Base-by-base conservation (phyloP, 2,329 filamentous ascomycete genomes). In the Colletotrichum sidae region DNA sequence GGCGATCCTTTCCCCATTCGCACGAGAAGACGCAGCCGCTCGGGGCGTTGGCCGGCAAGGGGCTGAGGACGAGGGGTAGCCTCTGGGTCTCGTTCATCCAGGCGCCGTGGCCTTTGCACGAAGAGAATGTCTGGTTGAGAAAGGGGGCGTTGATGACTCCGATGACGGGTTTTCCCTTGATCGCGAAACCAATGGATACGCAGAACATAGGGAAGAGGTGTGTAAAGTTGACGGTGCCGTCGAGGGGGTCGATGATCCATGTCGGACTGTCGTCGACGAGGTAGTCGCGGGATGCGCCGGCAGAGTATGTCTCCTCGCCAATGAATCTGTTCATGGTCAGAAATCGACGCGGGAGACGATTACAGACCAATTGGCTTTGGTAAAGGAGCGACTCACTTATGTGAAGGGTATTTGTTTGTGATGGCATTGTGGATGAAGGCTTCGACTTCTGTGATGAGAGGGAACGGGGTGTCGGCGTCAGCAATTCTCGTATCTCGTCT, bases 191-290 rank as follows among this genome's bases (percentile, higher is more conserved):
- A 71, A 94, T 93, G 41, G 89, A 92, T 47, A 94, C 89, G 76
- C 92, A 94, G 78, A 92, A 93, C 88, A 93, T 92, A 64, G 90
- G 90, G 73, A 92, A 93, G 6, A 92, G 83, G 75, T 94, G 92
- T 37, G 91, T 92, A 78, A 91, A 94, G 80, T 94, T 94, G 65
- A 94, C 90, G 3, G 92, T 94, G 80, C 90, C 91, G 72, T 94
- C 91, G 35, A 94, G 83, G 9, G 92, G 91, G 76, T 94, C 92
- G 45, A 94, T 84, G 71, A 89, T 88, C 92, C 91, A 94, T 38
- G 91, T 93, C 47, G 91, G 91, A 1, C 78, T 70, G 44, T 84
- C 74, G 50, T 79, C 80, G 67, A 94, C 88, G 6, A 93, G 84
- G 72, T 93, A 94, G 50, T 88, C 81, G 71, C 89, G 87, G 0